Base-by-base conservation (phyloP, 768 basidiomycete genomes). In the Russula sp. region DNA sequence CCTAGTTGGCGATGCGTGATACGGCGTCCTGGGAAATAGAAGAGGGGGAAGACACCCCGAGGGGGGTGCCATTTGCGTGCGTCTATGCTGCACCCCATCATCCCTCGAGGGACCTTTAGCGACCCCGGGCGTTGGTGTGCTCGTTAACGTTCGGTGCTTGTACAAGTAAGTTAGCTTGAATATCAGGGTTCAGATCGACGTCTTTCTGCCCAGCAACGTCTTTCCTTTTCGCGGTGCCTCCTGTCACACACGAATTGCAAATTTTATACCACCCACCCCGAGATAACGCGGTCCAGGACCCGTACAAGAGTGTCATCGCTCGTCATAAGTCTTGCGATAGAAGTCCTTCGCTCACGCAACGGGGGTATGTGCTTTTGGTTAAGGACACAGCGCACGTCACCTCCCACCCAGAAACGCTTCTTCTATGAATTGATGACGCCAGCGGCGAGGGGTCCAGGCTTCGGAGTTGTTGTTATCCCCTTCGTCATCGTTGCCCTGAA, bases 271-370 rank as follows among this genome's bases (percentile, higher is more conserved):
- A 31, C 1, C n/a, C 47, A 2, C 1, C 27, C 27, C 27, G 27
- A 27, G 27, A 27, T 27, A 27, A 27, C 27, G 27, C 27, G 27
- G 27, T 27, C 3, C 27, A 22, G 56, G 35, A 16, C 11, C 20
- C 27, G 18, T 7, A 31, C 20, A 20, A 50, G 40, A 18, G 35
- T 20, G 35, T 54, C 18, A 55, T 58, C 37, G 37, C 14, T 62
- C 62, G 62, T 63, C 62, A 63, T 63, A 63, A 59, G 62, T 63
- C 62, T 54, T 16, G 37, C 52, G 45, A 63, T 54, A 40, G 62
- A 63, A 59, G 52, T 14, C n/a, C 31, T 14, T 49, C 22, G 16
- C 22, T 27, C 37, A 27, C 44, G 45, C 45, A 47, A 54, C 16
- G 4, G 13, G 32, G 18, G 40, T 8, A 18, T 35, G 2, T n/a